Evolutionary conservation across 345 rosid species (phyloP), one percentile per base, ranked within the genome.

Genomic region (Psidium guajava): DNA sequence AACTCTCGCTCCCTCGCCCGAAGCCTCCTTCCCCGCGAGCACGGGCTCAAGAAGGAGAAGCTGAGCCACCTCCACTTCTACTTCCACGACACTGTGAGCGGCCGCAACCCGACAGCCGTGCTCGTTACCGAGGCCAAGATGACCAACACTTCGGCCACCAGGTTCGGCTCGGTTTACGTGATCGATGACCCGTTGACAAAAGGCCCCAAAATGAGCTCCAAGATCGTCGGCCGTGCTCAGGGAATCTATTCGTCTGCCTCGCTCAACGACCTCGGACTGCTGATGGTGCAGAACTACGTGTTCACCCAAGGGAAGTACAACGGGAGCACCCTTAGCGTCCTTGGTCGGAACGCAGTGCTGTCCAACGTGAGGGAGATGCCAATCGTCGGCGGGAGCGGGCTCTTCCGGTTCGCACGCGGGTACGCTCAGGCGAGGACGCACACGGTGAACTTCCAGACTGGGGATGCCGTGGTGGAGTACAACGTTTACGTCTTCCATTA

Each of bases 31-130:
- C 91, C 89, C 2, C 47, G 54, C 42, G 64, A 55, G 28, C 82
- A 85, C 1, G 82, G 88, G 47, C 92, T 87, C 52, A 89, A 88
- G 84, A 53, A 11, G 27, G 85, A 92, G 86, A 91, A 87, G 82
- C 87, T 90, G 6, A 90, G 86, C 57, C 96, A 93, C 86, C 92
- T 93, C 59, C 93, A 88, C 84, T 88, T 93, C 87, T 93, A 90
- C 88, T 92, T 92, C 92, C 96, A 94, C 61, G 95, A 94, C 84
- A 86, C 84, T 11, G 73, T 53, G 55, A 53, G 55, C 2, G 91
- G 93, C 54, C 82, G 82, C 53, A 91, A 90, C 87, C 86, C 92
- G 32, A 92, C 90, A 3, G 90, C 91, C 42, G 18, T 90, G 58
- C 75, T 36, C 25, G 87, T 89, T 16, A 89, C 91, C 15, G 51